phyloP scores from a whole-genome alignment of 139 green algal genomes.

The Chlamydomonas schloesseri region DNA sequence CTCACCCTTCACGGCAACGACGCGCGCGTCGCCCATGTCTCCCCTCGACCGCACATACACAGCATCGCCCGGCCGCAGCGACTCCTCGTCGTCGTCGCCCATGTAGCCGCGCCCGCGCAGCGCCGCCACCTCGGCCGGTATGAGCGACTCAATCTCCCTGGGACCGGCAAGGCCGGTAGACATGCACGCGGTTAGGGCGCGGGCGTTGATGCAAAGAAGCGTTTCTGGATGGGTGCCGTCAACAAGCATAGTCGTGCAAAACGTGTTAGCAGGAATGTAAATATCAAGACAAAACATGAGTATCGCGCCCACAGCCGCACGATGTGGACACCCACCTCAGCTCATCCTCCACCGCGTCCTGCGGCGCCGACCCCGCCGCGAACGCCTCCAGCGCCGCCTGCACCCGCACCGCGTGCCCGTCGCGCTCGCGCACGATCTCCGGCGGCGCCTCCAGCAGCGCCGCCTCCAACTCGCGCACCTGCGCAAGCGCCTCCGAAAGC shows the following conservation, averaged over 20 bases:
- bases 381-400: slow-evolving; percentile 21
- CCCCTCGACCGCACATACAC: slow-evolving; percentile 30
- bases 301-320: too few species aligned
- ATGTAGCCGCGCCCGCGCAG: not conserved
- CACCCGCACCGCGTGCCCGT: not conserved
- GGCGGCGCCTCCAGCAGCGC: not conserved
- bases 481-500: not conserved
- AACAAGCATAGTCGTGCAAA: too few species aligned
- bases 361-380: not conserved
- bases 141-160: slow-evolving; percentile 34
- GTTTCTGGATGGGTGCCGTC: too few species aligned
- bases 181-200: too few species aligned
- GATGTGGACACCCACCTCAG: not conserved
- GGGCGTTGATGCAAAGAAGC: too few species aligned
- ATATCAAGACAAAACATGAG: too few species aligned
- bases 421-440: slow-evolving; percentile 36
- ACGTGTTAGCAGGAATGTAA: too few species aligned
- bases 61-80: slow-evolving; percentile 30
- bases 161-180: not conserved
- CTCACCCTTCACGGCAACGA: slow-evolving; percentile 4
- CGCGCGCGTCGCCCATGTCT: not conserved
- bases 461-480: not conserved
- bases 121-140: slow-evolving; percentile 33
- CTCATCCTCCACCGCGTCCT: not conserved
- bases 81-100: not conserved